A percentile compares a stretch with the other conserved stretches of the same genome.
phyloP scores from a whole-genome alignment of 192 early-diverging fungal species.

The Chytriomyces sp. region DNA sequence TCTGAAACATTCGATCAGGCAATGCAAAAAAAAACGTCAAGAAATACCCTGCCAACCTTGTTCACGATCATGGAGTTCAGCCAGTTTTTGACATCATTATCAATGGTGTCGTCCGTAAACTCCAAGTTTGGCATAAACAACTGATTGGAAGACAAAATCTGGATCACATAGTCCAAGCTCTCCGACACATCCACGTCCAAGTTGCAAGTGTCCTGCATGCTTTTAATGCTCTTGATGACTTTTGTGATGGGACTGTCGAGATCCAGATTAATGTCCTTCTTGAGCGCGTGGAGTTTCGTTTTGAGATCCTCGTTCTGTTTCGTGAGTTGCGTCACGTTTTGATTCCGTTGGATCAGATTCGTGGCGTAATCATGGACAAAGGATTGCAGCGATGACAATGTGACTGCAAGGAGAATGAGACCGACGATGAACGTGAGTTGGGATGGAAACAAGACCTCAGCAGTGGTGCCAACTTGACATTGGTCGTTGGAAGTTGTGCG shows the following conservation, averaged over 20 bases:
- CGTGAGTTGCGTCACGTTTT: conserved; percentile 35
- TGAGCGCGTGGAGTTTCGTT: conserved; percentile 37
- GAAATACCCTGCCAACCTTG: conserved; percentile 2
- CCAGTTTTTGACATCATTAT: conserved; percentile 54
- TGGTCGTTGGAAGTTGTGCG: neutral
- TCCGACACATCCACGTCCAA: conserved; percentile 51
- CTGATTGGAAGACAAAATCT: conserved; percentile 54
- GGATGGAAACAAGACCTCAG: neutral
- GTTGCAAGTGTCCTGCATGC: conserved; percentile 42
- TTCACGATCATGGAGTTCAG: conserved; percentile 50
- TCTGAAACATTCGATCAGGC: neutral
- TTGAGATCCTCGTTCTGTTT: conserved; percentile 47
- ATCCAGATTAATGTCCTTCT: conserved; percentile 44
- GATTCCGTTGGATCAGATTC: conserved; percentile 39
- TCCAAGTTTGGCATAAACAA: conserved; percentile 55
- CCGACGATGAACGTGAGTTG: conserved; percentile 45
- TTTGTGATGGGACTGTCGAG: conserved; percentile 57
- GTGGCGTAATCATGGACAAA: conserved; percentile 48
- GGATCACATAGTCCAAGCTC: conserved; percentile 53
- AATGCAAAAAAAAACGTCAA: neutral
- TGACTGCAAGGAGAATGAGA: conserved; percentile 26
- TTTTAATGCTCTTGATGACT: conserved; percentile 53
- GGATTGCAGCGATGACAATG: conserved; percentile 36
- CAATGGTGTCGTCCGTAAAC: conserved; percentile 39
- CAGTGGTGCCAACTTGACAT: conserved; percentile 11